These are phyloP conservation scores for Larix sibirica DNA, from an alignment of 83 land plant species.

Conservation along the genomic window DNA sequence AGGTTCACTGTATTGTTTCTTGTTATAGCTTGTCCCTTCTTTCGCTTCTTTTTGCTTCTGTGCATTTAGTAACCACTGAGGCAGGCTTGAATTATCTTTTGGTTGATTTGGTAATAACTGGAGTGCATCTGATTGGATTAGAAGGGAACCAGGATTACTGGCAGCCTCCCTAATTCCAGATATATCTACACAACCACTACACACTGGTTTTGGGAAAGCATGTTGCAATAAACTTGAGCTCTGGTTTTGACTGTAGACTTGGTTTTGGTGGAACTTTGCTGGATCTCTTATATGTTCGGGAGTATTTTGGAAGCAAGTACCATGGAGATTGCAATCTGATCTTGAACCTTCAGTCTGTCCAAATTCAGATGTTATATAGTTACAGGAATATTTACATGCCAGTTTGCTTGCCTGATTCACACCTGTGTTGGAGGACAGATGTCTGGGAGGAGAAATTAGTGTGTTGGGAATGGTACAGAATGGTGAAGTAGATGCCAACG, in stretches of 20 bases:
- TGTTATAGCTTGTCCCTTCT: no score
- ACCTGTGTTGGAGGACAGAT: background rate
- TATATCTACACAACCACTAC: background rate
- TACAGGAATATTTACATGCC: background rate
- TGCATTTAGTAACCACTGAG: no score
- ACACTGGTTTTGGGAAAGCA: background rate
- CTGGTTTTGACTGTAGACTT: background rate
- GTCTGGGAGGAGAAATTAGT: background rate
- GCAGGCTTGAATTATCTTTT: no score
- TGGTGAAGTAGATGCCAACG: background rate
- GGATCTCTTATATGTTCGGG: background rate
- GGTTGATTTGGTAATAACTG: no score
- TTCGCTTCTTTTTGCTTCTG: no score
- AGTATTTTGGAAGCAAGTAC: no score
- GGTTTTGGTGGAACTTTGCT: background rate
- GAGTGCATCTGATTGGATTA: background rate
- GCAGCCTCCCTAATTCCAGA: no score
- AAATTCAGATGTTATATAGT: no score
- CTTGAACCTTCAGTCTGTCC: no score
- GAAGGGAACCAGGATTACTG: background rate
- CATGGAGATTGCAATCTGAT: no score
- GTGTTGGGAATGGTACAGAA: background rate
- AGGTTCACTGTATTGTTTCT: no score
- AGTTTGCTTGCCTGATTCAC: background rate
- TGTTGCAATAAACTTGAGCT: background rate